Conservation (phyloP, 2,329 filamentous ascomycete species). For the Westerdykella ornata region DNA sequence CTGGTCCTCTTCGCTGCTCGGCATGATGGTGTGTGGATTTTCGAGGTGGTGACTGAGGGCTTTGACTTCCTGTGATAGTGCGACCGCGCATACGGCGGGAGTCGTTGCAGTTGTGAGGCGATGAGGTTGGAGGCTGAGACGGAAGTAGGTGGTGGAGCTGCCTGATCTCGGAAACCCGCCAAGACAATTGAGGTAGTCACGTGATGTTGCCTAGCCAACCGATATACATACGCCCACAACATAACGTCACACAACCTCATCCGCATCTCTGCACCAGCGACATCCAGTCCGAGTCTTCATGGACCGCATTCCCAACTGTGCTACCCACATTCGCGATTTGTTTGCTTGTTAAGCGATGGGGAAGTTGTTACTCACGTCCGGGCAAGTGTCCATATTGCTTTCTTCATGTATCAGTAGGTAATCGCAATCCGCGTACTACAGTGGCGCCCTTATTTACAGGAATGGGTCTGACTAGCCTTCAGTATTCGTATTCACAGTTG, state of each 20-base stretch:
- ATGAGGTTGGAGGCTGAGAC: too few species aligned
- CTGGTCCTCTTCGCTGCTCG: conserved; percentile 48
- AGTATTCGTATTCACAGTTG: conserved; percentile 69
- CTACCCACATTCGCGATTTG: conserved; percentile 5
- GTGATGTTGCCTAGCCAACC: too few species aligned
- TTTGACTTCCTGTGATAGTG: too few species aligned
- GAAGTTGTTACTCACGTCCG: conserved; percentile 57
- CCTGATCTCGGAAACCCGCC: too few species aligned
- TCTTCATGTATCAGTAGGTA: conserved; percentile 57
- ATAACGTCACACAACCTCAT: conserved; percentile 26
- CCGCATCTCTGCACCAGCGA: conserved; percentile 16
- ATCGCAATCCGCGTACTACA: neutral
- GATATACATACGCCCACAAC: too few species aligned
- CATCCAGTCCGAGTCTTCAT: conserved; percentile 8
- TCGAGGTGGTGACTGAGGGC: too few species aligned
- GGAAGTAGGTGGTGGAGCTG: too few species aligned
- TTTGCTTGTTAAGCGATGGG: conserved; percentile 17
- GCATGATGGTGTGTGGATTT: conserved; percentile 11
- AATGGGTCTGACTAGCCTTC: conserved; percentile 7
- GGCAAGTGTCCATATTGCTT: conserved; percentile 63
- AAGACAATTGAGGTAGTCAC: too few species aligned
- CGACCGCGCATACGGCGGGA: too few species aligned
- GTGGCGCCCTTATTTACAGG: neutral
- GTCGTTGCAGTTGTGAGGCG: too few species aligned
- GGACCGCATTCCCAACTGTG: conserved; percentile 6